These are phyloP conservation scores for Rhizopus microsporus DNA, from an alignment of 371 early-diverging fungal genomes.

Conservation along the genomic window DNA sequence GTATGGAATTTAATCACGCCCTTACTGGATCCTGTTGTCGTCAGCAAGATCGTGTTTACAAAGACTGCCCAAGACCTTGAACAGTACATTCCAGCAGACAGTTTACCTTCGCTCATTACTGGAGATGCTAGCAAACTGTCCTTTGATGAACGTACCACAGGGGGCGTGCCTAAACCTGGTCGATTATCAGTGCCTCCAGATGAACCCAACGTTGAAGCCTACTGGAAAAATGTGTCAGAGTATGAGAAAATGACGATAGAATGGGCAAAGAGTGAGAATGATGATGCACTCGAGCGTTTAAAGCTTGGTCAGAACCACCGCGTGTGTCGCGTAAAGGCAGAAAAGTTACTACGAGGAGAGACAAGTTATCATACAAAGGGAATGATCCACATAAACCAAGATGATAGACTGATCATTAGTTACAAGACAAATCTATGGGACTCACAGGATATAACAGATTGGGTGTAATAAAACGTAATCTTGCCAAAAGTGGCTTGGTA, in stretches of 20 bases:
- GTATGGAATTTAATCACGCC: constrained; percentile 82
- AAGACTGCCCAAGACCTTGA: constrained; percentile 62
- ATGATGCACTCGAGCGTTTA: constrained; percentile 21
- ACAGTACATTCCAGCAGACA: constrained; percentile 54
- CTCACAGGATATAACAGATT: constrained; percentile 24
- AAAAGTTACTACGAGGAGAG: constrained; percentile 34
- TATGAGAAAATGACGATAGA: constrained; percentile 30
- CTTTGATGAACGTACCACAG: constrained; percentile 28
- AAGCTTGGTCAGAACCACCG: constrained; percentile 30
- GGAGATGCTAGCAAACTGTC: constrained; percentile 30
- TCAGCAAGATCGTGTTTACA: constrained; percentile 83
- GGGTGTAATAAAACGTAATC: constrained; percentile 15
- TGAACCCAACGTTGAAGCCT: constrained; percentile 22
- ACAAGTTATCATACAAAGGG: constrained; percentile 33
- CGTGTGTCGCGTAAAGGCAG: constrained; percentile 37
- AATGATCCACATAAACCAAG: constrained; percentile 7
- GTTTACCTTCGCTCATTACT: constrained; percentile 36
- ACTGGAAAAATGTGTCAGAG: constrained; percentile 23
- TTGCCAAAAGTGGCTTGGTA: background rate
- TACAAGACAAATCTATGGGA: constrained; percentile 20
- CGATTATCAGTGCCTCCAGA: constrained; percentile 11
- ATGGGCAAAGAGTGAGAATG: constrained; percentile 24
- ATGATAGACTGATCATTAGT: constrained; percentile 20
- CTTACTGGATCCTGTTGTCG: constrained; percentile 90
- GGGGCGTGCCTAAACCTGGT: constrained; percentile 2